Evolutionary conservation across 2,329 filamentous ascomycete genomes (phyloP), one percentile per base, ranked within the genome.

Genomic region (Alternaria angustiovoidea): DNA sequence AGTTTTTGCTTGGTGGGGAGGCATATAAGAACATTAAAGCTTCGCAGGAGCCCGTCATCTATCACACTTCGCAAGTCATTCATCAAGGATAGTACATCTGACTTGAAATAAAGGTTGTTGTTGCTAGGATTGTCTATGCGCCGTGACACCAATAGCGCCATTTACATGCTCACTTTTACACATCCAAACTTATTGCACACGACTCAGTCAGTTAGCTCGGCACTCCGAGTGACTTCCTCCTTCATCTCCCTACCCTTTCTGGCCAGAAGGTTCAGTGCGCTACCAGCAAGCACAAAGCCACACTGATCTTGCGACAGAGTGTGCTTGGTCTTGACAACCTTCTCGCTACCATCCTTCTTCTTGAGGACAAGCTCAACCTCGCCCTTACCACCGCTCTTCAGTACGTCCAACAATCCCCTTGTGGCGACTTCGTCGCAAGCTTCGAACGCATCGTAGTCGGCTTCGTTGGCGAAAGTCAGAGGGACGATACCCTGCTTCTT

Each of bases 401-500:
- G 84, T 82, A 95, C 91, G 60, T 96, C 91, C 73, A 92, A 88
- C 63, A 99, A 81, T 0, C 95, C 95, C 38, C 93, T 86, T 0
- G 94, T 98, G 62, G 84, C 83, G 24, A 98, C 91, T 71, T 89
- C 84, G 77, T 99, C 95, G 65, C 93, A 92, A 0, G 94, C 93
- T 53, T 87, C 84, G 65, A 99, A 91, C 64, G 84, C 82, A 74
- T 95, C 92, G 77, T 97, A 98, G 79, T 98, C 95, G 20, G 87
- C 85, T 81, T 96, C 93, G 78, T 97, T 85, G 46, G 84, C 92
- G 75, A 99, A 97, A 0, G 93, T 97, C 71, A 99, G 84, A 2
- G 95, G 95, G 44, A 99, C 93, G 34, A 99, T 91, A 64, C 95
- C 95, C 82, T 99, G 95, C 83, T 97, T 97, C 88, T 97, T 97